Percentiles rank a stretch among this genome's conserved stretches.
Conservation (phyloP, 345 rosid genomes). For the Syzygium aqueum region DNA sequence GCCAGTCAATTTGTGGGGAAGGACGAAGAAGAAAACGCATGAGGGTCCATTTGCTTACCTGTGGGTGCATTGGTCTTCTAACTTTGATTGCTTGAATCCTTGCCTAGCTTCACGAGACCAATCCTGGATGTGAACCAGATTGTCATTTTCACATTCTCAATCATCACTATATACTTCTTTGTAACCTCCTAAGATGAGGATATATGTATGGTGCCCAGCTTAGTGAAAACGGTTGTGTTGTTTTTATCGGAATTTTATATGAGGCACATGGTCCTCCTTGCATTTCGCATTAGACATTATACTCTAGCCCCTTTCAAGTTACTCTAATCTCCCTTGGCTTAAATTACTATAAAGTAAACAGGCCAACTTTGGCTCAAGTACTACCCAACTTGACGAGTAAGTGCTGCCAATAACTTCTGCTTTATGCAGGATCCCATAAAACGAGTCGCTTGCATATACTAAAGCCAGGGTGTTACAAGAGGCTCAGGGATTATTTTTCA, state of each 20-base stretch:
- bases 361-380: neutral
- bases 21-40: neutral
- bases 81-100: slow-evolving; percentile 31
- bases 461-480: neutral
- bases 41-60: slow-evolving; percentile 15
- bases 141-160: neutral
- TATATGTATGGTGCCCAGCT: neutral
- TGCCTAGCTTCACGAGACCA: slow-evolving; percentile 21
- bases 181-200: neutral
- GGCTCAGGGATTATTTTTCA: neutral
- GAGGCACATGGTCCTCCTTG: neutral
- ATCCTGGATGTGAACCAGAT: slow-evolving; percentile 6
- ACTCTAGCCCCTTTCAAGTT: neutral
- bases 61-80: slow-evolving; percentile 50
- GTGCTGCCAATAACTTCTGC: neutral
- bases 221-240: neutral
- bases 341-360: neutral
- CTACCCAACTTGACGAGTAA: neutral
- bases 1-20: neutral
- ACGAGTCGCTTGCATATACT: neutral
- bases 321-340: neutral
- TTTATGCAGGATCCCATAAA: neutral
- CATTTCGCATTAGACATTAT: neutral
- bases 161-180: neutral
- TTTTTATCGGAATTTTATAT: neutral